Base-by-base conservation (phyloP, 1,284 basidiomycete genomes). In the Rhodotorula sp. region DNA sequence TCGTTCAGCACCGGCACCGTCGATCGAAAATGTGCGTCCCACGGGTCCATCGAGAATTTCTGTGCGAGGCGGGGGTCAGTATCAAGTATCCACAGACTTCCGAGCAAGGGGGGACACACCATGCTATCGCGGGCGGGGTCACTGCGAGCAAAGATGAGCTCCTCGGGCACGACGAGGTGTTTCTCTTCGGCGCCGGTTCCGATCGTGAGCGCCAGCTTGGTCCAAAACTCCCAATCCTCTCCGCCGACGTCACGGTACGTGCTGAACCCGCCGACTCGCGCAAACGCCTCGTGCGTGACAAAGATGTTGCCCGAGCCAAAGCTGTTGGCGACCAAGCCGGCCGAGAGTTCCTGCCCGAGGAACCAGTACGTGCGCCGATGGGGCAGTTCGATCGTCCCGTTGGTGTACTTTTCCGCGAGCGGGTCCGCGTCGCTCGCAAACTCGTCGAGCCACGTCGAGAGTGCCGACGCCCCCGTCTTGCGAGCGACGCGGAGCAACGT, bases 261-360 rank as follows among this genome's bases (percentile, higher is more conserved):
- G 38, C 66, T 69, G 60, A 76, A 76, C 16, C 72, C 74, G 19
- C 69, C 72, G 26, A 72, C 47, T 5, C 50, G n/a, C n/a, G 70
- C 65, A n/a, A 70, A 76, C 23, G 66, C 68, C 7, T n/a, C 6
- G 16, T 66, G 64, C 16, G 38, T 31, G 60, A 76, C 66, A 26
- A 76, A 76, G n/a, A 76, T 66, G 62, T 76, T 76, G n/a, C 72
- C 74, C 54, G 69, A 71, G 15, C 74, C 74, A 62, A 67, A 76
- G 43, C 60, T 61, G 66, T 76, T 76, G 57, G 31, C 58, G 31
- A 74, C 26, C 23, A 76, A n/a, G 1, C 74, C 72, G 4, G 68
- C 66, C 26, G 60, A 61, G 21, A 73, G 52, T 15, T 63, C 59
- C 49, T 70, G 63, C 10, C 74, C 74, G 54, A 76, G 72, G 66